Base-by-base conservation (phyloP, 805 yeast species). In the Metschnikowia santaceciliae region DNA sequence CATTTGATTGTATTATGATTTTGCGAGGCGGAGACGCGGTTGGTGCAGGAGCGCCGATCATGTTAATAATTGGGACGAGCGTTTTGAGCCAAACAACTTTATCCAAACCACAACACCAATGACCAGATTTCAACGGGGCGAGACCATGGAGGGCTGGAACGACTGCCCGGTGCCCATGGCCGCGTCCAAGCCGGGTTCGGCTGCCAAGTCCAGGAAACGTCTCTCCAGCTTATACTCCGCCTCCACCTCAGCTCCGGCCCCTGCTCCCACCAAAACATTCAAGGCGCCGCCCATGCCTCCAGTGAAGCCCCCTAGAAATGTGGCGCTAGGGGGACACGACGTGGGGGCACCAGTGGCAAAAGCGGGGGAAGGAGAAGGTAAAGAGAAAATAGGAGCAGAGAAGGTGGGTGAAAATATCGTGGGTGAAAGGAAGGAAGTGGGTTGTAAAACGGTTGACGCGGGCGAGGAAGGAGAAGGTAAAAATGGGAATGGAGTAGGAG, bases 121-220 rank as follows among this genome's bases (percentile, higher is more conserved):
- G 46, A 42, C 46, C 20, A 42, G 46, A 15, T 42, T 20, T n/a
- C 46, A 42, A 20, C 46, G 46, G 23, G 46, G 46, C 22, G 75
- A 66, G 36, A 59, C 62, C 32, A 68, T 69, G 57, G 72, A 68
- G 53, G 86, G 86, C 13, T 82, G 86, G 86, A 82, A 82, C 58
- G 88, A 82, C 62, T 81, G 84, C 60, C 84, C 84, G 0, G 65
- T 74, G 1, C 54, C 64, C 7, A 58, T 62, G 60, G 49, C 62
- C 20, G 49, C 54, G 7, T 45, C 50, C 43, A 48, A 22, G 33
- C 46, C 49, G 39, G 39, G 47, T 37, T 43, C 52, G 13, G 36
- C 51, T n/a, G 32, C 49, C 13, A 49, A 53, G 36, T 26, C 54
- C 19, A 32, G 53, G 41, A 52, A 47, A 42, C 46, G 59, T 43